phyloP scores from a whole-genome alignment of 176 grass and related monocot genomes.

The Bromus sterilis region DNA sequence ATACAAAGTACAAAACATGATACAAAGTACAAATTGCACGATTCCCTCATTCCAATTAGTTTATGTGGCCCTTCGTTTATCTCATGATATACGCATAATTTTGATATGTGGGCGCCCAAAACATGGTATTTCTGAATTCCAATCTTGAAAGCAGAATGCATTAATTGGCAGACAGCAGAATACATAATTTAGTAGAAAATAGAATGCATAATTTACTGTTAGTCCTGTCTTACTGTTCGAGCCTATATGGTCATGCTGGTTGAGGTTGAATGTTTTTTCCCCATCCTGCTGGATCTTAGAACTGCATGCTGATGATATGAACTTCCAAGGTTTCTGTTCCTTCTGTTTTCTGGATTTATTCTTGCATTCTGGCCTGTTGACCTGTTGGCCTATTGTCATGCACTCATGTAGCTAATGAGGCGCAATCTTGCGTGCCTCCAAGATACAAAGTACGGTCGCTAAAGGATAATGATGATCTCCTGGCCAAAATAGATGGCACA shows the following conservation, averaged over 20 bases:
- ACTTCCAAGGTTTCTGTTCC: neutral
- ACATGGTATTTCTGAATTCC: neutral
- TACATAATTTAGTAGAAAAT: neutral
- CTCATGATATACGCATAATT: neutral
- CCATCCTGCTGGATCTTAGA: neutral
- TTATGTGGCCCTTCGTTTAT: neutral
- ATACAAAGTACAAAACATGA: constrained; percentile 40
- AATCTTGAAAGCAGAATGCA: neutral
- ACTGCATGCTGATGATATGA: neutral
- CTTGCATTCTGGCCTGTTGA: neutral
- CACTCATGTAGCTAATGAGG: constrained; percentile 58
- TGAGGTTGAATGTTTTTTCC: neutral
- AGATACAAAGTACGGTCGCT: constrained; percentile 60
- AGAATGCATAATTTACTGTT: neutral
- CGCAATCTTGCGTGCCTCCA: constrained; percentile 38
- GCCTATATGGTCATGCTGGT: neutral
- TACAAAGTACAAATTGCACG: constrained; percentile 33
- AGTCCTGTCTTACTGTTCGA: neutral
- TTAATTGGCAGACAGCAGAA: neutral
- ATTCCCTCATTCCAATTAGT: neutral
- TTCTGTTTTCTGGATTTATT: constrained; percentile 9
- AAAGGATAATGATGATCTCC: constrained; percentile 50
- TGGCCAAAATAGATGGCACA: constrained; percentile 48
- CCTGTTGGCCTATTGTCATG: neutral
- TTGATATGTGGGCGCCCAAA: neutral